Base-by-base conservation (phyloP, 2,329 filamentous ascomycete species). In the Trichoderma sp. region DNA sequence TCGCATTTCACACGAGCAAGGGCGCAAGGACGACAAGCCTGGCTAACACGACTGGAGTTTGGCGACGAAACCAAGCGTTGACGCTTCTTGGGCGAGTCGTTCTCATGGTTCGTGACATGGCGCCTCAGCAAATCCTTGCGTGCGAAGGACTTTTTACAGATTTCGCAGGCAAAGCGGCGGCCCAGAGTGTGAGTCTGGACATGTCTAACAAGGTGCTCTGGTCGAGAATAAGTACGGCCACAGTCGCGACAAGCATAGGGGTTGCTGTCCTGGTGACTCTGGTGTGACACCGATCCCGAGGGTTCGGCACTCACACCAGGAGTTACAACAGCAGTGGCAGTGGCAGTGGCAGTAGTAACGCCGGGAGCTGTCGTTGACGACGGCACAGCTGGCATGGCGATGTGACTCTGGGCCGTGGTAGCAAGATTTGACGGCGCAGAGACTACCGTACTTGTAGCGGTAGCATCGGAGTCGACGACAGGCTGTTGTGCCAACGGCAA, bases 1-100 rank as follows among this genome's bases (percentile, higher is more conserved):
- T 86, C 84, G 69, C 84, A 87, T 71, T 86, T 86, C 53, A 87
- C 83, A 22, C 84, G 79, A 12, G 84, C 84, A 19, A 80, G 74
- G 4, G 84, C 84, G 70, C 84, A 87, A 10, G 82, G 76, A 27
- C 80, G 80, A 70, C 84, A 87, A 15, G 84, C 84, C 70, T 86
- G 83, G 10, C 81, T 83, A 12, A 87, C 84, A 13, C 84, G 82
- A 22, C 82, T 81, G 2, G 81, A 78, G 17, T 78, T 81, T 3
- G 82, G 81, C 1, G 81, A 81, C 1, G 81, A 74, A 52, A 80
- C 79, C 60, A 80, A 80, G 13, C 83, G 80, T 39, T 84, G 79
- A 37, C 83, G 78, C 71, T 82, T 84, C 71, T 83, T 63, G 42
- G 78, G 78, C 32, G 80, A 78, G 69, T 82, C 82, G 69, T 84